Evolutionary conservation across 2,329 filamentous ascomycete species (phyloP).

Genomic region (Ophiognomonia clavigignenti-juglandacearum): DNA sequence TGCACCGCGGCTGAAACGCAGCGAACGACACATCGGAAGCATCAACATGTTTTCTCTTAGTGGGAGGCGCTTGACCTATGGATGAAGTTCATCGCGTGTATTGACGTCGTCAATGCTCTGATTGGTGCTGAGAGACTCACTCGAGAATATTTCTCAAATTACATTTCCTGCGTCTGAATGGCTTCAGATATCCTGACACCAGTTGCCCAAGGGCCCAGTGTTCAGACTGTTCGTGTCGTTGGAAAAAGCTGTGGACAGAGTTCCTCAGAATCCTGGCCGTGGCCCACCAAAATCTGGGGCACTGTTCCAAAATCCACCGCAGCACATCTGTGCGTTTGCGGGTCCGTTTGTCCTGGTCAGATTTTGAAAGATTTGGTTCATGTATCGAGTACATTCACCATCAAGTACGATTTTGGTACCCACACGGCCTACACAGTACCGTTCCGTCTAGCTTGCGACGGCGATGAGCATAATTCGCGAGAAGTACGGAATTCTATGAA

Average conservation of each 20-base stretch:
- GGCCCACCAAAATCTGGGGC: slow-evolving; percentile 3
- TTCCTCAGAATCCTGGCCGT: slow-evolving; percentile 7
- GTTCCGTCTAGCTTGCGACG: no score
- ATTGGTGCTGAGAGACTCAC: neutral
- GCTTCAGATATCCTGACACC: neutral
- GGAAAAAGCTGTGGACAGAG: neutral
- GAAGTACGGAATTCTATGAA: no score
- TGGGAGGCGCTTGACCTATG: slow-evolving; percentile 4
- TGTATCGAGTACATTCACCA: neutral
- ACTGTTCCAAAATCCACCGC: slow-evolving; percentile 12
- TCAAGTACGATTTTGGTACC: no score
- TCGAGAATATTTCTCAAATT: neutral
- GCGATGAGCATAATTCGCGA: no score
- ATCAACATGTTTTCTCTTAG: neutral
- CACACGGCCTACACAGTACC: no score
- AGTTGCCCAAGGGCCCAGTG: no score
- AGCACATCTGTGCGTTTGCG: slow-evolving; percentile 11
- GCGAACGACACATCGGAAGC: neutral
- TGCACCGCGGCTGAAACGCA: slow-evolving; percentile 9
- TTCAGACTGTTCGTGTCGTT: neutral
- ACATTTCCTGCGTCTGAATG: no score
- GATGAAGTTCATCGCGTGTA: neutral
- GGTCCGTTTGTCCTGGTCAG: neutral
- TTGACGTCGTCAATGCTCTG: neutral
- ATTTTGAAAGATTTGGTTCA: no score